These are phyloP conservation scores for Scleromitrula shiraiana DNA, from an alignment of 2,329 filamentous ascomycete genomes.

Conservation along the genomic window DNA sequence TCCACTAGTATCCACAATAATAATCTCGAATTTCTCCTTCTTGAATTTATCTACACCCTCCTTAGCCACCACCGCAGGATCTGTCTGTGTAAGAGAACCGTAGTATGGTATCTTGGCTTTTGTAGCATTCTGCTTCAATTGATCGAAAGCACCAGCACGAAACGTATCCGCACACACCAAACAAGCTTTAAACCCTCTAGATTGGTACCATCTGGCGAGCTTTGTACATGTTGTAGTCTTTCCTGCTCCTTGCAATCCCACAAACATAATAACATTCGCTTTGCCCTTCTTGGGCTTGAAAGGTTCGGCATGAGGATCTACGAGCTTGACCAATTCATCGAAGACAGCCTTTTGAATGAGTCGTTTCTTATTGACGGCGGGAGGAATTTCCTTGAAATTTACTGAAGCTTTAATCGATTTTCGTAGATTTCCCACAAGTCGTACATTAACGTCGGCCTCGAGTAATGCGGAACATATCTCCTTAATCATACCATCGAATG, in stretches of 20 bases:
- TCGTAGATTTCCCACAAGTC: slow-evolving; percentile 81
- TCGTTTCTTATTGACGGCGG: slow-evolving; percentile 95
- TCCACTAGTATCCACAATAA: slow-evolving; percentile 96
- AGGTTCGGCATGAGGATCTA: slow-evolving; percentile 88
- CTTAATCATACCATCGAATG: slow-evolving; percentile 97
- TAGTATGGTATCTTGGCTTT: slow-evolving; percentile 99
- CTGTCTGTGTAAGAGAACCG: slow-evolving; percentile 90
- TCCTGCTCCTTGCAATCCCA: slow-evolving; percentile 92
- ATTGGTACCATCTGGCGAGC: slow-evolving; percentile 88
- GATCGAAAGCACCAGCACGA: slow-evolving; percentile 95
- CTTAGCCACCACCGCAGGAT: slow-evolving; percentile 85
- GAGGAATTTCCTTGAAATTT: slow-evolving; percentile 88
- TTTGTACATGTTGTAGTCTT: slow-evolving; percentile 99
- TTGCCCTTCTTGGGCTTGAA: slow-evolving; percentile 97
- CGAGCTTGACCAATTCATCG: slow-evolving; percentile 89
- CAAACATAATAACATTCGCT: slow-evolving; percentile 98
- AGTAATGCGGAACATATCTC: slow-evolving; percentile 94
- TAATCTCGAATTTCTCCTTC: slow-evolving; percentile 96
- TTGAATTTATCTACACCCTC: slow-evolving; percentile 98
- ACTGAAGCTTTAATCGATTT: slow-evolving; percentile 87
- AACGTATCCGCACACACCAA: slow-evolving; percentile 98
- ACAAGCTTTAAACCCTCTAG: slow-evolving; percentile 84
- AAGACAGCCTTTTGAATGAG: slow-evolving; percentile 97
- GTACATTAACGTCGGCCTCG: slow-evolving; percentile 95
- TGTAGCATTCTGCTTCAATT: slow-evolving; percentile 96